Evolutionary conservation across 176 grass and related monocot genomes (phyloP), one percentile per base, ranked within the genome.

Genomic region (Phragmites australis): DNA sequence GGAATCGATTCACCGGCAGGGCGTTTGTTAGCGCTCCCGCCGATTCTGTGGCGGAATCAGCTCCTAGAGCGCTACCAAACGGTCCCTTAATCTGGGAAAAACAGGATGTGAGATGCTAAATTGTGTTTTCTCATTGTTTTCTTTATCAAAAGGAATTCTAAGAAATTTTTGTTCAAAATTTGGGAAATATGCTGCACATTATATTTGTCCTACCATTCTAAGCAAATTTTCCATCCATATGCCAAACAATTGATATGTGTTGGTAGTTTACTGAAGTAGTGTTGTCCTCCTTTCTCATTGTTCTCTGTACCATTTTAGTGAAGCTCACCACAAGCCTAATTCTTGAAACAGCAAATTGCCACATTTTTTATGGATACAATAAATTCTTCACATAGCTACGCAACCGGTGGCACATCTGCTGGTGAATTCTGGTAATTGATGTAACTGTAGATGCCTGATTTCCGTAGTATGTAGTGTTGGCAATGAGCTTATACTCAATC

Each of bases 341-440:
- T 87, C 64, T 46, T 77, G 64, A 56, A 59, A 64, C 88, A 95
- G 96, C 83, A 98, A 85, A 95, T 98, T 59, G 71, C 81, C 5
- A 55, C 79, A 25, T 94, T 91, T 71, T 98, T 98, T 76, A 98
- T 95, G 96, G 88, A 98, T 80, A 89, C 88, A 42, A 89, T 98
- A 63, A 93, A 98, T 87, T 95, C 92, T 77, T 98, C 92, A 65
- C 96, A 98, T 32, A 90, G 85, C 66, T 98, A 98, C 34, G 92
- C 92, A 65, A 98, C 90, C 40, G 96, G 92, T 81, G 96, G 96
- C 69, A 98, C 96, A 65, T 94, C 96, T 41, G 86, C 91, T 3
- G 76, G 92, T 68, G 96, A 98, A 93, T 95, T 94, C 60, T 98
- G 96, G 92, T 98, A 94, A 65, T 21, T 37, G 39, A 44, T 25